A percentile compares a stretch with the other conserved stretches of the same genome.
Conservation (phyloP, 352 stramenopile species). For the Globisporangium carolinianum region DNA sequence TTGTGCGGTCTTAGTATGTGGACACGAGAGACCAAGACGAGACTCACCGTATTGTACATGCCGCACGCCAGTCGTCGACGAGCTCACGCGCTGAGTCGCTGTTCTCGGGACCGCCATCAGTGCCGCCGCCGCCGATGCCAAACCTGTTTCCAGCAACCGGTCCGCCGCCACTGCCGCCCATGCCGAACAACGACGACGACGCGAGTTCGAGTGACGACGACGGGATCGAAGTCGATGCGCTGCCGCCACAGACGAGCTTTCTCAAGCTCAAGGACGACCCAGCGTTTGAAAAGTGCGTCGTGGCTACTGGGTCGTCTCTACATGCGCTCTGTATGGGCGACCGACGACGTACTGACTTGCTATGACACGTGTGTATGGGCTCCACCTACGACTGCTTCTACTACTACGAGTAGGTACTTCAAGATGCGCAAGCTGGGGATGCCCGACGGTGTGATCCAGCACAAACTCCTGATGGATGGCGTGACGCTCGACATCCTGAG, state of each 20-base stretch:
- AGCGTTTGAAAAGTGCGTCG: conserved; percentile 52
- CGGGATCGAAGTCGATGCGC: conserved; percentile 25
- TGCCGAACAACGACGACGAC: conserved; percentile 21
- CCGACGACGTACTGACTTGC: too few relatives aligned
- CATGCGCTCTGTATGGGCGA: background rate
- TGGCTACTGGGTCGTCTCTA: background rate
- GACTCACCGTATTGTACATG: background rate
- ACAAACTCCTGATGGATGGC: conserved; percentile 78
- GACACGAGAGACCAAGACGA: background rate
- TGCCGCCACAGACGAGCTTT: conserved; percentile 20
- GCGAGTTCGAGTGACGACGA: conserved; percentile 61
- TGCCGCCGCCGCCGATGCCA: conserved; percentile 25
- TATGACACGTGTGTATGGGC: too few relatives aligned
- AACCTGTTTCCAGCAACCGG: conserved; percentile 11
- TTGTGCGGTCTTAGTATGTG: too few relatives aligned
- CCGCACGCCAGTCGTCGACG: conserved; percentile 19
- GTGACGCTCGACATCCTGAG: conserved; percentile 67
- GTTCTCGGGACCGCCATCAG: conserved; percentile 16
- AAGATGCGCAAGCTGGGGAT: conserved; percentile 80
- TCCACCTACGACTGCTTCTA: background rate
- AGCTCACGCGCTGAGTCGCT: conserved; percentile 45
- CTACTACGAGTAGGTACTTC: conserved; percentile 51
- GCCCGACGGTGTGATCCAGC: conserved; percentile 68
- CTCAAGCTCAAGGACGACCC: conserved; percentile 82
- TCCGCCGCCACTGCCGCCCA: conserved; percentile 22